Evolutionary conservation across 768 basidiomycete species (phyloP).

Genomic region (Suillus decipiens): DNA sequence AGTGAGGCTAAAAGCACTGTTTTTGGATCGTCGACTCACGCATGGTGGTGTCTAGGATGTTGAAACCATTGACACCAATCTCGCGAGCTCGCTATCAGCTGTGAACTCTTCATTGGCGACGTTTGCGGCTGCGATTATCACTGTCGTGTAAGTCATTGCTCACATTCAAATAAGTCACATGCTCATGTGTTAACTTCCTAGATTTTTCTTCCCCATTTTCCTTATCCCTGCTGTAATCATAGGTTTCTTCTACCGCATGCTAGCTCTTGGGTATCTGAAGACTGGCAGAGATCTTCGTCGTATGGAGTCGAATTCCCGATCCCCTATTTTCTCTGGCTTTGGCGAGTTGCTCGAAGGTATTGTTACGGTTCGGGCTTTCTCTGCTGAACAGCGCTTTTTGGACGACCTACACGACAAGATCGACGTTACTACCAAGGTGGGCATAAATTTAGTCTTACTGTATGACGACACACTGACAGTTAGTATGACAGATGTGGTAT

Average conservation of each 20-base stretch:
- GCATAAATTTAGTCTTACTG: background rate
- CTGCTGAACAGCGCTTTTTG: constrained; percentile 77
- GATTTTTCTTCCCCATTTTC: constrained; percentile 81
- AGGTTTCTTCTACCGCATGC: constrained; percentile 68
- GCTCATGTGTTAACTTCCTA: constrained; percentile 20
- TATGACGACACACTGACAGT: background rate
- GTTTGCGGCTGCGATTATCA: constrained; percentile 75
- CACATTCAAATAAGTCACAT: constrained; percentile 17
- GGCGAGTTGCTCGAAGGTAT: constrained; percentile 84
- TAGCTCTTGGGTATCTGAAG: constrained; percentile 73
- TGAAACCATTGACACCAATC: constrained; percentile 80
- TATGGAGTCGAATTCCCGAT: constrained; percentile 88
- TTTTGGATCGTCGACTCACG: constrained; percentile 6
- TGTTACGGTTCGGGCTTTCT: constrained; percentile 92
- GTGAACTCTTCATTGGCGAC: constrained; percentile 79
- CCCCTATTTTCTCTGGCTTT: constrained; percentile 84
- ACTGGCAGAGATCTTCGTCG: constrained; percentile 84
- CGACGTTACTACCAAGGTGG: constrained; percentile 75
- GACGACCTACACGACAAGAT: constrained; percentile 72
- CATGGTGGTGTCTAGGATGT: constrained; percentile 52
- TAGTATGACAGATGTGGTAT: constrained; percentile 68
- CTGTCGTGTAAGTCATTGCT: constrained; percentile 53
- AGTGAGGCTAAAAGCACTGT: constrained; percentile 29
- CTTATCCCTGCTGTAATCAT: constrained; percentile 75
- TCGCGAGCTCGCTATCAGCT: constrained; percentile 67